These are phyloP conservation scores for Plasmodium adleri DNA, from an alignment of 169 alveolate genomes.

Conservation along the genomic window DNA sequence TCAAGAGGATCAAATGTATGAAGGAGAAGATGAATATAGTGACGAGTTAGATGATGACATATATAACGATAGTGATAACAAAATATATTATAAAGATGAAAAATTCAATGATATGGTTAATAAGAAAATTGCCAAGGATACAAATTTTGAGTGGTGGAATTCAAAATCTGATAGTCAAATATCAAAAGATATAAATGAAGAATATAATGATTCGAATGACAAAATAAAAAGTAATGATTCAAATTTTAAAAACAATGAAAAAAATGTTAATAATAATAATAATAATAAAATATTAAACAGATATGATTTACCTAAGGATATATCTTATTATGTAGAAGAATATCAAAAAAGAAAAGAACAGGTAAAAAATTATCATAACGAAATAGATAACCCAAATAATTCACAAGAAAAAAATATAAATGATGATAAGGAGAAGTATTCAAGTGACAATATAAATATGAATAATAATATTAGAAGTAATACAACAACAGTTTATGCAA, in stretches of 20 bases:
- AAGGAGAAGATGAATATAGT: constrained; percentile 10
- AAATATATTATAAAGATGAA: not conserved
- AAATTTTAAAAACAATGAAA: not conserved
- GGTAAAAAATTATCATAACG: not conserved
- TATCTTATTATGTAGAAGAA: constrained; percentile 58
- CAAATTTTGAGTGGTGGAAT: constrained; percentile 73
- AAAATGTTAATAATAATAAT: not conserved
- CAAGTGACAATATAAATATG: not conserved
- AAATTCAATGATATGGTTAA: constrained; percentile 19
- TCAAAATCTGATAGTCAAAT: not conserved
- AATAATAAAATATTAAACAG: constrained; percentile 38
- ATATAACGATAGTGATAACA: not conserved
- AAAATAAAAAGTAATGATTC: not conserved
- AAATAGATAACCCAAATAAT: not conserved
- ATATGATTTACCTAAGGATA: constrained; percentile 74
- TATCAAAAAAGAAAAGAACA: constrained; percentile 42
- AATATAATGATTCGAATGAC: not conserved
- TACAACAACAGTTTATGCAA: too few relatives aligned
- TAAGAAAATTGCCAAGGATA: constrained; percentile 53
- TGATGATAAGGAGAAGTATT: not conserved
- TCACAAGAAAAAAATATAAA: not conserved
- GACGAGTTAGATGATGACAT: constrained; percentile 11
- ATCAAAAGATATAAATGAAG: not conserved
- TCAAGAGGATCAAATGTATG: constrained; percentile 14
- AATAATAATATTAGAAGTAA: not conserved